phyloP scores from a whole-genome alignment of 2,329 filamentous ascomycete genomes.

The Colletotrichum sp. region DNA sequence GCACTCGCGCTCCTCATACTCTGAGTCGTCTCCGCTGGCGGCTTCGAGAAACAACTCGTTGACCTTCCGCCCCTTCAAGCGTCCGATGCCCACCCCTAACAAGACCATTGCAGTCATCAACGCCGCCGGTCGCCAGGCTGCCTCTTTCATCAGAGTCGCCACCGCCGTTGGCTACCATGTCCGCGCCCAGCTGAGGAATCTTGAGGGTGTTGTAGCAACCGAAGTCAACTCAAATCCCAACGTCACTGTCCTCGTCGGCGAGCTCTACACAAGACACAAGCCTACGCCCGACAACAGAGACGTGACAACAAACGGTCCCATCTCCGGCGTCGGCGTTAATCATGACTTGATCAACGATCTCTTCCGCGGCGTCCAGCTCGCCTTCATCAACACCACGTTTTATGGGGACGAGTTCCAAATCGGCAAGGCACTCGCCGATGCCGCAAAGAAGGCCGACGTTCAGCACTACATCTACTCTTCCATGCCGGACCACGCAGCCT shows the following conservation, averaged over 20 bases:
- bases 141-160: slow-evolving; percentile 92
- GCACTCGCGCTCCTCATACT: slow-evolving; percentile 67
- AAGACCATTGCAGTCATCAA: slow-evolving; percentile 96
- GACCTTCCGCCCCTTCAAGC: slow-evolving; percentile 65
- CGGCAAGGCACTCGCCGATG: slow-evolving; percentile 86
- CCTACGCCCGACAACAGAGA: slow-evolving; percentile 57
- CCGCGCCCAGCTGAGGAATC: slow-evolving; percentile 86
- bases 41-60: slow-evolving; percentile 63
- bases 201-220: slow-evolving; percentile 85
- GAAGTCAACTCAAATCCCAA: slow-evolving; percentile 86
- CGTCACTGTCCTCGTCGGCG: slow-evolving; percentile 68
- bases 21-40: slow-evolving; percentile 61
- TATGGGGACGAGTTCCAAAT: slow-evolving; percentile 94
- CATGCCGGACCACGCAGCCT: slow-evolving; percentile 92
- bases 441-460: slow-evolving; percentile 82
- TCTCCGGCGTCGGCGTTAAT: slow-evolving; percentile 71
- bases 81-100: slow-evolving; percentile 62
- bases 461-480: slow-evolving; percentile 96
- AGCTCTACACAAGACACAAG: slow-evolving; percentile 63
- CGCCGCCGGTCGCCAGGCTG: slow-evolving; percentile 92
- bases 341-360: slow-evolving; percentile 75
- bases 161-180: slow-evolving; percentile 94
- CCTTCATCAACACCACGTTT: slow-evolving; percentile 98
- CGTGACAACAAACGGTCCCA: slow-evolving; percentile 72
- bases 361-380: slow-evolving; percentile 84